phyloP scores from a whole-genome alignment of 495 filamentous ascomycete species.

The Pyronema domesticum region DNA sequence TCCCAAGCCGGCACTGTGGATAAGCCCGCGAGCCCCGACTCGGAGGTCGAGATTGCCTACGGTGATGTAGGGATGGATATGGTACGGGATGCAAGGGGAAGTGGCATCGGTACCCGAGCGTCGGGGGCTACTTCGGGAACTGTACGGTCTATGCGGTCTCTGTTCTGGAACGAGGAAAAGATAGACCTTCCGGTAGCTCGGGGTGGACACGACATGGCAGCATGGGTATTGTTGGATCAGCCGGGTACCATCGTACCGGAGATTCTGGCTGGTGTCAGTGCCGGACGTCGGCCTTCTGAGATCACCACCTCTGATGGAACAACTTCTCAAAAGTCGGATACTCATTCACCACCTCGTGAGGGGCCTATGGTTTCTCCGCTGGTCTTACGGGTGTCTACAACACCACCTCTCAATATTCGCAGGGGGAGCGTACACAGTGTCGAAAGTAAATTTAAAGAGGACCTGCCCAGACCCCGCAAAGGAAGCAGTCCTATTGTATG shows the following conservation, averaged over 20 bases:
- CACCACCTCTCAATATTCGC: not conserved
- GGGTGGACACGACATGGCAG: not conserved
- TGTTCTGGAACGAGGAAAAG: not conserved
- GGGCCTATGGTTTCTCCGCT: not conserved
- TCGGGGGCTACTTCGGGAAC: not conserved
- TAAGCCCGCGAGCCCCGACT: not conserved
- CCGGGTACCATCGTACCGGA: not conserved
- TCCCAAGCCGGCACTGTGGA: slow-evolving; percentile 1
- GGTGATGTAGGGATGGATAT: not conserved
- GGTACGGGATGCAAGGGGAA: not conserved
- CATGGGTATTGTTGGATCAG: not conserved
- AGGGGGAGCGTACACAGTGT: not conserved
- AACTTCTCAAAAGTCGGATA: not conserved
- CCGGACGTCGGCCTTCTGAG: not conserved
- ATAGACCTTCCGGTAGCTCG: not conserved
- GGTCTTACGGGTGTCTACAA: not conserved
- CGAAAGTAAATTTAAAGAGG: not conserved
- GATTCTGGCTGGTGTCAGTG: not conserved
- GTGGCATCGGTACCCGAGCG: not conserved
- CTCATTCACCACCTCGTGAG: not conserved
- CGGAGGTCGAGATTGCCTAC: not conserved
- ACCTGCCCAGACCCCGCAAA: not conserved
- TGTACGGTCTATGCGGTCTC: not conserved
- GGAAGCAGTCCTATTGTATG: not conserved
- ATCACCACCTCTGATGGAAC: not conserved